Conservation (phyloP, 1,139 yeast species). For the Meyerozyma carpophila region DNA sequence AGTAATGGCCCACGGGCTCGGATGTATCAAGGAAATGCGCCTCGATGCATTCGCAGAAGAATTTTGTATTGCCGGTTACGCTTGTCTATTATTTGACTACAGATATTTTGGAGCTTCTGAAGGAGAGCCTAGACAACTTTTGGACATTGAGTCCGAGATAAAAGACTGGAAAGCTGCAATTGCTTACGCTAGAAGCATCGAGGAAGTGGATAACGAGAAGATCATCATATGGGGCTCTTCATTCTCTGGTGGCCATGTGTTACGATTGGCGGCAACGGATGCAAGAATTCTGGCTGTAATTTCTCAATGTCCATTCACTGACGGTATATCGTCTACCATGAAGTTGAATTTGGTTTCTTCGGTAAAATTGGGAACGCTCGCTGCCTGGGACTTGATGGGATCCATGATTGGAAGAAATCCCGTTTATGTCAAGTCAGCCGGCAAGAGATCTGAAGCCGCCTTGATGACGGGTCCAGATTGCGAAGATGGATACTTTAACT, state of each 20-base stretch:
- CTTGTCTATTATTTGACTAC: background rate
- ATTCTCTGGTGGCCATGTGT: slow-evolving; percentile 1
- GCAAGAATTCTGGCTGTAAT: background rate
- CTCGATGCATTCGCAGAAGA: background rate
- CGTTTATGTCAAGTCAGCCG: background rate
- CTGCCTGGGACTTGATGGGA: background rate
- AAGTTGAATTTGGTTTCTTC: background rate
- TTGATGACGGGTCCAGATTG: background rate
- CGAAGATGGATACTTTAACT: background rate
- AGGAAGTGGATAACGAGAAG: background rate
- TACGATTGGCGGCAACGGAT: background rate
- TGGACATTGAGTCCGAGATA: background rate
- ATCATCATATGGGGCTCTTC: background rate
- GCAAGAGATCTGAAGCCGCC: background rate
- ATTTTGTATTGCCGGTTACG: background rate
- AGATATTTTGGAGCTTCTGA: background rate
- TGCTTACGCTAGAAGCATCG: background rate
- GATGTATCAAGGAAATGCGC: background rate
- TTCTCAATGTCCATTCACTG: background rate
- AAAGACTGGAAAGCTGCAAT: slow-evolving; percentile 1
- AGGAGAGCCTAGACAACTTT: background rate
- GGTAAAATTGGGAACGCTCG: background rate
- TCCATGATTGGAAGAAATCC: background rate
- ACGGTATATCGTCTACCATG: background rate
- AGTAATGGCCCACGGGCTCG: slow-evolving; percentile 1